phyloP scores from a whole-genome alignment of 2,329 filamentous ascomycete genomes.

The Fusarium acutatum region DNA sequence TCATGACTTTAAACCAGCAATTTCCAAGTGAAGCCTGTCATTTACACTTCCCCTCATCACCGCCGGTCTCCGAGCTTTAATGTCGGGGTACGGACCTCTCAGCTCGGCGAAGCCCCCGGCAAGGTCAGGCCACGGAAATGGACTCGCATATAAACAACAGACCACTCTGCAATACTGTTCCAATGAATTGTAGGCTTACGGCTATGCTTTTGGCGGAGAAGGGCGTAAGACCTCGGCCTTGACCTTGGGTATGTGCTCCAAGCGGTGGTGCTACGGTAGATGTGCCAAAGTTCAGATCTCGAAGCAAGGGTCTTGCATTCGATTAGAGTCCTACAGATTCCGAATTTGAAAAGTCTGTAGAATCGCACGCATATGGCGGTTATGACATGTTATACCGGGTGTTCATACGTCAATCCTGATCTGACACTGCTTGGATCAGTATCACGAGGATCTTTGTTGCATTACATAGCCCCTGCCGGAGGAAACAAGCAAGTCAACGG shows the following conservation, averaged over 20 bases:
- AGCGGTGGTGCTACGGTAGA: not conserved
- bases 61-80: slow-evolving; percentile 37
- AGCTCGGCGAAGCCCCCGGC: slow-evolving; percentile 27
- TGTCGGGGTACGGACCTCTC: slow-evolving; percentile 31
- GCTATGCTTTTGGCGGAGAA: not conserved
- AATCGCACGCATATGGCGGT: slow-evolving; percentile 2
- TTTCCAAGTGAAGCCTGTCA: not conserved
- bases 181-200: not conserved
- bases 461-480: not conserved
- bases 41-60: slow-evolving; percentile 21
- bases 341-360: not conserved
- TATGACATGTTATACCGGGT: not conserved
- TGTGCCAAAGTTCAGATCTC: slow-evolving; percentile 6
- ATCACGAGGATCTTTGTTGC: slow-evolving; percentile 7
- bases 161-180: slow-evolving; percentile 11
- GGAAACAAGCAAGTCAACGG: not conserved
- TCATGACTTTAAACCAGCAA: slow-evolving; percentile 4
- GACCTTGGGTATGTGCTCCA: not conserved
- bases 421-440: slow-evolving; percentile 1
- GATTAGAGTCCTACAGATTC: not conserved
- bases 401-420: not conserved
- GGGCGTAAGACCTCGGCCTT: not conserved
- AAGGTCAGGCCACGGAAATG: slow-evolving; percentile 15
- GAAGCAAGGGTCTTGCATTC: slow-evolving; percentile 8
- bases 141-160: slow-evolving; percentile 3